These are phyloP conservation scores for Entomortierella lignicola DNA, from an alignment of 192 early-diverging fungal species.

Conservation along the genomic window DNA sequence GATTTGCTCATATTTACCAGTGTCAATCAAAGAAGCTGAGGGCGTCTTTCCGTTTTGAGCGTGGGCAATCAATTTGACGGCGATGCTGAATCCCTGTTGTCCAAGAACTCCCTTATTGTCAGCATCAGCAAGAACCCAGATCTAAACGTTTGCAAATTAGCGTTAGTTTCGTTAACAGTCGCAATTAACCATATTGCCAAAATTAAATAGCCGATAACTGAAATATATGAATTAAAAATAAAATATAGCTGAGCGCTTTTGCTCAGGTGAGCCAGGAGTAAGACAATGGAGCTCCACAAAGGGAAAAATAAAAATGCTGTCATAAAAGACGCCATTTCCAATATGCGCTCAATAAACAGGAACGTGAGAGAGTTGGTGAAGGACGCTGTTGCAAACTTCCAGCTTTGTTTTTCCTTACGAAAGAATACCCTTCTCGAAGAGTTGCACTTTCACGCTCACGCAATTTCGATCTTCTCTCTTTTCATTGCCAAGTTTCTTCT, in stretches of 20 bases:
- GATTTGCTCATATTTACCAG: constrained; percentile 54
- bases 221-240: not conserved
- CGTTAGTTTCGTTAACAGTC: not conserved
- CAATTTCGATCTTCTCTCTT: too few species aligned
- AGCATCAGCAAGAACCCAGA: constrained; percentile 89
- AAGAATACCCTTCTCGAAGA: too few species aligned
- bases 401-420: too few species aligned
- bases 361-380: too few species aligned
- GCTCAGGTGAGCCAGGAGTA: too few species aligned
- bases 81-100: constrained; percentile 77
- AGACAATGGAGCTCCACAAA: too few species aligned
- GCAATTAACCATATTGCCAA: not conserved
- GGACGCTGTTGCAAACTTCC: too few species aligned
- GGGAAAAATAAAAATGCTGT: too few species aligned
- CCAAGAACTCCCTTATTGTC: constrained; percentile 83
- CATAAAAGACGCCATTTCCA: too few species aligned
- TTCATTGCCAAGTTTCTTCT: too few species aligned
- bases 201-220: not conserved
- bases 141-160: constrained; percentile 47
- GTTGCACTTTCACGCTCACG: too few species aligned
- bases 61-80: constrained; percentile 90
- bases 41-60: constrained; percentile 78
- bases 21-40: constrained; percentile 61
- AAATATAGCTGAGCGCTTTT: not conserved
- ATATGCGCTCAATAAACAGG: too few species aligned